Conservation (phyloP, 768 basidiomycete genomes). For the Mycena sanguinolenta region DNA sequence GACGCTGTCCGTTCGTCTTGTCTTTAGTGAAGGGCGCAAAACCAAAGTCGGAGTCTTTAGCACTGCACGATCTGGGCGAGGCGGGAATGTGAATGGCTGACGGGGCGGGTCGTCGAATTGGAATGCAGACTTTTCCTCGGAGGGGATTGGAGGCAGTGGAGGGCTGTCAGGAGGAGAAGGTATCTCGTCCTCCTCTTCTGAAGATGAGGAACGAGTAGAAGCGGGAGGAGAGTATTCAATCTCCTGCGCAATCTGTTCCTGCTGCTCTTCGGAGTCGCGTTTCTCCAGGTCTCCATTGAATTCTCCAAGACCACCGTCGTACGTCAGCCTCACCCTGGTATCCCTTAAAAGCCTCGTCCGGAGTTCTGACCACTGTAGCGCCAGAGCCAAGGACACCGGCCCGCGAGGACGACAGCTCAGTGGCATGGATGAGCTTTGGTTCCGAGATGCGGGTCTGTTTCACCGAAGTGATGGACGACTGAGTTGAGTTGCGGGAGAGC, state of each 20-base stretch:
- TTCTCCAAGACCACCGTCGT: constrained; percentile 41
- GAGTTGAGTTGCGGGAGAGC: constrained; percentile 58
- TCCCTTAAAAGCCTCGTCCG: constrained; percentile 80
- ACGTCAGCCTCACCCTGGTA: constrained; percentile 58
- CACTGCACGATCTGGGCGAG: constrained; percentile 52
- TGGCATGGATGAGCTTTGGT: constrained; percentile 57
- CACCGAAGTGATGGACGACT: constrained; percentile 43
- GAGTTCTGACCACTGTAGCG: constrained; percentile 83
- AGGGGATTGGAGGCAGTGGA: constrained; percentile 69
- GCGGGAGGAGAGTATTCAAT: constrained; percentile 24
- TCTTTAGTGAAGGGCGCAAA: constrained; percentile 56
- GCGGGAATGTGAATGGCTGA: constrained; percentile 44
- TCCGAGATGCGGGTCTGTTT: constrained; percentile 55
- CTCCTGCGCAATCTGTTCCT: constrained; percentile 6
- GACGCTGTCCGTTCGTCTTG: constrained; percentile 47
- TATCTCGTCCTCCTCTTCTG: constrained; percentile 40
- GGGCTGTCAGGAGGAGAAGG: constrained; percentile 59
- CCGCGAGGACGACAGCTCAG: constrained; percentile 56
- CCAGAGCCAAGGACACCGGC: constrained; percentile 74
- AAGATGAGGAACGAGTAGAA: constrained; percentile 24
- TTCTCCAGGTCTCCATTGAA: constrained; percentile 16
- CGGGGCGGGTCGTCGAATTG: constrained; percentile 43
- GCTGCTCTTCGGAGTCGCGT: not conserved
- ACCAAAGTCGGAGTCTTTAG: constrained; percentile 43
- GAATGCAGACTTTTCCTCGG: constrained; percentile 18